These are phyloP conservation scores for Fusarium sp. DNA, from an alignment of 2,329 filamentous ascomycete genomes.

Conservation along the genomic window DNA sequence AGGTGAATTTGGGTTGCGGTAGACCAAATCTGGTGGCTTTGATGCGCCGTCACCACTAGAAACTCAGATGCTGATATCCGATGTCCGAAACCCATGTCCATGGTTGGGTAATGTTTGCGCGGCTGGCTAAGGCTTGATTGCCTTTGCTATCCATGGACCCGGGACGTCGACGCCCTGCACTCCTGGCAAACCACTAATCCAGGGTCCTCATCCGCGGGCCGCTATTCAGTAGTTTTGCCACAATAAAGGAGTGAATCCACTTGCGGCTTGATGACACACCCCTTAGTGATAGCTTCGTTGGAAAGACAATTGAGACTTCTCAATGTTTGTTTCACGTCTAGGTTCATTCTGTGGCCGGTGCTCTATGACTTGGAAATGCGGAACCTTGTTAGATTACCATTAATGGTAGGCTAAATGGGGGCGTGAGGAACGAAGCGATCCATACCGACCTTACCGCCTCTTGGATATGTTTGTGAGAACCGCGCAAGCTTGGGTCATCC, in stretches of 20 bases:
- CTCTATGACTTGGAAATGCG: constrained; percentile 2
- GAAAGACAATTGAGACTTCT: background rate
- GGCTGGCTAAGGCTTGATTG: constrained; percentile 3
- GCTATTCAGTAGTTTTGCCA: constrained; percentile 27
- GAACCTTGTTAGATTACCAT: background rate
- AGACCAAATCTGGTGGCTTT: constrained; percentile 8
- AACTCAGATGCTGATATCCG: constrained; percentile 6
- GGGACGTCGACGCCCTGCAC: constrained; percentile 15
- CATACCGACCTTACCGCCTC: constrained; percentile 18
- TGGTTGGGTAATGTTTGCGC: background rate
- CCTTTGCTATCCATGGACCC: constrained; percentile 14
- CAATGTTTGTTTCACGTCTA: background rate
- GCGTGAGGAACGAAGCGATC: constrained; percentile 12
- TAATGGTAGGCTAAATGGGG: constrained; percentile 1
- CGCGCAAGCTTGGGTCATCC: background rate
- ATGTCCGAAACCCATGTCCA: constrained; percentile 2
- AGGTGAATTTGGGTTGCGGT: background rate
- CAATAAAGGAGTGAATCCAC: constrained; percentile 8
- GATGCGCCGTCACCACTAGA: constrained; percentile 5
- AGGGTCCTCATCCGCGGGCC: constrained; percentile 24
- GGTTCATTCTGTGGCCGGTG: constrained; percentile 10
- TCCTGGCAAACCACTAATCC: constrained; percentile 1
- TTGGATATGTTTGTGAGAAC: constrained; percentile 5
- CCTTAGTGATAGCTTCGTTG: background rate
- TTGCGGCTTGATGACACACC: background rate